Conservation (phyloP, 2,329 filamentous ascomycete genomes). For the Neocucurbitaria cava region DNA sequence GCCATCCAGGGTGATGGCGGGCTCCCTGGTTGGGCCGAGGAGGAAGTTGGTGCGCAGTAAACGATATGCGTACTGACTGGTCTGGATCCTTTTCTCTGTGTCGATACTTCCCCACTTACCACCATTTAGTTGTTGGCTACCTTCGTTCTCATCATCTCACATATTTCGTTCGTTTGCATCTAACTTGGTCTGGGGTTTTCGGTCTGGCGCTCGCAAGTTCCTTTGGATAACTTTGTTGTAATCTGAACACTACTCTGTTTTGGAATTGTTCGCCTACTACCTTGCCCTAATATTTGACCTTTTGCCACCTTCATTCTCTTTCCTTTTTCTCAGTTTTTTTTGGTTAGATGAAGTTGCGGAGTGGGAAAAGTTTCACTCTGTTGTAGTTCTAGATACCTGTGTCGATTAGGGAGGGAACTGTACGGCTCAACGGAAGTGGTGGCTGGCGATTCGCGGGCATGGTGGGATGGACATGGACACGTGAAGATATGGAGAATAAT, state of each 20-base stretch:
- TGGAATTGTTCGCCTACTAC: conserved; percentile 5
- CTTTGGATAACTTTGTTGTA: conserved; percentile 31
- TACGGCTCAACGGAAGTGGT: conserved; percentile 4
- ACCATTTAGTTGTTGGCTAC: conserved; percentile 37
- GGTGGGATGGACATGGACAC: not conserved
- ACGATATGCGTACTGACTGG: conserved; percentile 1
- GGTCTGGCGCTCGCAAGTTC: conserved; percentile 16
- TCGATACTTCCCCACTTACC: conserved; percentile 37
- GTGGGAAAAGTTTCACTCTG: not conserved
- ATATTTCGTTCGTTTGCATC: conserved; percentile 9
- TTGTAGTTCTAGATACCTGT: conserved; percentile 35
- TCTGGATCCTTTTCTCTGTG: conserved; percentile 36
- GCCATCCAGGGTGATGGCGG: conserved; percentile 65
- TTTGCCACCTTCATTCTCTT: conserved; percentile 29
- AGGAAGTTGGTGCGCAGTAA: conserved; percentile 65
- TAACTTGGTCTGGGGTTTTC: conserved; percentile 12
- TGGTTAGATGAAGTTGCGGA: conserved; percentile 1
- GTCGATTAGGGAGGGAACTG: conserved; percentile 17
- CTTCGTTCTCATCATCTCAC: conserved; percentile 3
- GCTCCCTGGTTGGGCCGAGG: conserved; percentile 69
- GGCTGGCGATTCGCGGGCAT: not conserved
- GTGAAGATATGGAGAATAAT: not conserved
- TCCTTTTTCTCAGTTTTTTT: conserved; percentile 24
- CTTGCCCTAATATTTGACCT: conserved; percentile 23
- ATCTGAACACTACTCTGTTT: conserved; percentile 17